Percentiles rank a stretch among this genome's conserved stretches.
Evolutionary conservation across 2,329 filamentous ascomycete genomes (phyloP).

Genomic region (Aureobasidium mangrovei): DNA sequence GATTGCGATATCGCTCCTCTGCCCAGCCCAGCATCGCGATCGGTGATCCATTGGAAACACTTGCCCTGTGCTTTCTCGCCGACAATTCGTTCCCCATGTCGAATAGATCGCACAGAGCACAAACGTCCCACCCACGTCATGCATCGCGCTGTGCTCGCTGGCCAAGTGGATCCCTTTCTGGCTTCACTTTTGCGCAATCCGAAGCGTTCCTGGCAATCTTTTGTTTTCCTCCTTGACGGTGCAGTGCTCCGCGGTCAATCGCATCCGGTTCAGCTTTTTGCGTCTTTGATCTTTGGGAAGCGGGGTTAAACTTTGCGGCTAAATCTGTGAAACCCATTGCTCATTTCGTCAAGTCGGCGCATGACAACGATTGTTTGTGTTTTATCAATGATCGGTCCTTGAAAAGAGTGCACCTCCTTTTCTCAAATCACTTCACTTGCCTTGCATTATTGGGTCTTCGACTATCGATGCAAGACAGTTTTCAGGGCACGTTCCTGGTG

Average conservation of each 20-base stretch:
- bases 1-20: not conserved
- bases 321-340: too few relatives aligned
- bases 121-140: conserved; percentile 1
- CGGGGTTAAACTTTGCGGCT: too few relatives aligned
- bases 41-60: conserved; percentile 8
- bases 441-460: not conserved
- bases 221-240: not conserved
- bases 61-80: conserved; percentile 8
- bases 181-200: not conserved
- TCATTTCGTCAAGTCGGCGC: too few relatives aligned
- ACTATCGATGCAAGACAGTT: not conserved
- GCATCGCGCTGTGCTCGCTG: not conserved
- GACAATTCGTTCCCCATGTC: conserved; percentile 10
- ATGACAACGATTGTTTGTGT: too few relatives aligned
- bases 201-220: not conserved
- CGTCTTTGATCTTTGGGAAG: too few relatives aligned
- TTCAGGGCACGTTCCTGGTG: not conserved
- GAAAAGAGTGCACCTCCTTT: not conserved
- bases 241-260: not conserved
- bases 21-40: not conserved
- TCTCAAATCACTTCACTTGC: not conserved
- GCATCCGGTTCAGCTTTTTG: not conserved
- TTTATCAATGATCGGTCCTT: not conserved
- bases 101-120: conserved; percentile 6
- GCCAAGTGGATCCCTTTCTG: too few relatives aligned